These are phyloP conservation scores for Lomentospora prolificans DNA, from an alignment of 2,329 filamentous ascomycete genomes.

Conservation along the genomic window DNA sequence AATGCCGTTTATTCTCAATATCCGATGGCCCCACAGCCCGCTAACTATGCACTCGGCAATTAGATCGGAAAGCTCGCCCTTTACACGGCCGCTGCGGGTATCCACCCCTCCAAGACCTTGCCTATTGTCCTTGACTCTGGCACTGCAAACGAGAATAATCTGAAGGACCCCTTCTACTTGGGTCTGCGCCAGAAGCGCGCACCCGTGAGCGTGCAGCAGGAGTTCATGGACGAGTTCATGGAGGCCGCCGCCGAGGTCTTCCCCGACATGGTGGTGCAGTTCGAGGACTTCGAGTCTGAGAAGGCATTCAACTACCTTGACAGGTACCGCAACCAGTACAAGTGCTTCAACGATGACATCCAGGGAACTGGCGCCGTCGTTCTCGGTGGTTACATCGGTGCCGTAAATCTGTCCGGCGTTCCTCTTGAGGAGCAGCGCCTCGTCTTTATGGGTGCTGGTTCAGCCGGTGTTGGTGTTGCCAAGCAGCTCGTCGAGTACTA, in stretches of 20 bases:
- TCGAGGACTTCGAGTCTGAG: conserved; percentile 92
- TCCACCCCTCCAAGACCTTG: conserved; percentile 76
- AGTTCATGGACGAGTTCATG: conserved; percentile 98
- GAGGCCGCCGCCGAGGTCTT: conserved; percentile 68
- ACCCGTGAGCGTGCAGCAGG: conserved; percentile 66
- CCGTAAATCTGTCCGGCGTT: conserved; percentile 76
- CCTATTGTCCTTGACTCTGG: conserved; percentile 60
- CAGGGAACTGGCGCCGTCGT: conserved; percentile 96
- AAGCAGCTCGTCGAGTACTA: conserved; percentile 98
- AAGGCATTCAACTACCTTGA: conserved; percentile 88
- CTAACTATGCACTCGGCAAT: conserved; percentile 15
- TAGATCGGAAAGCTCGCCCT: conserved; percentile 86
- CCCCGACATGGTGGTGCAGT: conserved; percentile 68
- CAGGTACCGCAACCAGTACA: conserved; percentile 78
- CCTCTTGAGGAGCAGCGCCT: conserved; percentile 84
- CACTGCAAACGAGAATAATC: conserved; percentile 56
- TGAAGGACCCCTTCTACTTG: conserved; percentile 71
- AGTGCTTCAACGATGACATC: conserved; percentile 98
- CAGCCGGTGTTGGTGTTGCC: conserved; percentile 91
- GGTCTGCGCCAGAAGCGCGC: conserved; percentile 79
- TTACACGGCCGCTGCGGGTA: conserved; percentile 92
- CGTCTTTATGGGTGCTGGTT: conserved; percentile 93
- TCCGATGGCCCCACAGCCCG: not conserved
- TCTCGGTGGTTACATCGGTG: conserved; percentile 65
- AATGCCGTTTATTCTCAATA: not conserved